These are phyloP conservation scores for Pythium volutum DNA, from an alignment of 352 stramenopile genomes.

Conservation along the genomic window DNA sequence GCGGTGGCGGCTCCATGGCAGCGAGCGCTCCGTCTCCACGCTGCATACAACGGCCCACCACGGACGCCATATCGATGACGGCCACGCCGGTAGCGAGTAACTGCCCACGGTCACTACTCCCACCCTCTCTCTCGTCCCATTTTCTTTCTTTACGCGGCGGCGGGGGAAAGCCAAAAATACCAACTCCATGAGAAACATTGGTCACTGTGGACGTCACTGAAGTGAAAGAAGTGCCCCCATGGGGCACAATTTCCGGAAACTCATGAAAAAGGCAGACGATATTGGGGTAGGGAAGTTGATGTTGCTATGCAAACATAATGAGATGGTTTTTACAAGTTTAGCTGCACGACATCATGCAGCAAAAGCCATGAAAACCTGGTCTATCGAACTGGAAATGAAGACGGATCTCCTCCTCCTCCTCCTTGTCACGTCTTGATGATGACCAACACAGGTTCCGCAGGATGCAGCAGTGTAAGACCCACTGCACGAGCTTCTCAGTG, in stretches of 20 bases:
- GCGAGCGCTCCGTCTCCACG: neutral
- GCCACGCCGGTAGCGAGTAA: conserved; percentile 15
- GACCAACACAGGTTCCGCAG: conserved; percentile 15
- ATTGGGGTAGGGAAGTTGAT: neutral
- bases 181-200: conserved; percentile 15
- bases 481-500: conserved; percentile 19
- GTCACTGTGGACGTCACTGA: conserved; percentile 20
- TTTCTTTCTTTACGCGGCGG: neutral
- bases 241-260: conserved; percentile 24
- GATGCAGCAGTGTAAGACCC: conserved; percentile 1
- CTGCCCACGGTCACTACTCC: neutral
- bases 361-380: conserved; percentile 26
- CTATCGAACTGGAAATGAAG: conserved; percentile 31
- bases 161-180: conserved; percentile 16
- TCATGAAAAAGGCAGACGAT: neutral
- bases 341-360: neutral
- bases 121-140: neutral
- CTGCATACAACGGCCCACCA: conserved; percentile 2
- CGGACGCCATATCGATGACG: too few species aligned
- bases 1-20: neutral
- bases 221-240: neutral
- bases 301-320: conserved; percentile 30
- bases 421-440: conserved; percentile 19
- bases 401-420: conserved; percentile 15
- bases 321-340: conserved; percentile 29